Evolutionary conservation across 192 early-diverging fungal species (phyloP), one percentile per base, ranked within the genome.

Genomic region (Entophlyctis helioformis): DNA sequence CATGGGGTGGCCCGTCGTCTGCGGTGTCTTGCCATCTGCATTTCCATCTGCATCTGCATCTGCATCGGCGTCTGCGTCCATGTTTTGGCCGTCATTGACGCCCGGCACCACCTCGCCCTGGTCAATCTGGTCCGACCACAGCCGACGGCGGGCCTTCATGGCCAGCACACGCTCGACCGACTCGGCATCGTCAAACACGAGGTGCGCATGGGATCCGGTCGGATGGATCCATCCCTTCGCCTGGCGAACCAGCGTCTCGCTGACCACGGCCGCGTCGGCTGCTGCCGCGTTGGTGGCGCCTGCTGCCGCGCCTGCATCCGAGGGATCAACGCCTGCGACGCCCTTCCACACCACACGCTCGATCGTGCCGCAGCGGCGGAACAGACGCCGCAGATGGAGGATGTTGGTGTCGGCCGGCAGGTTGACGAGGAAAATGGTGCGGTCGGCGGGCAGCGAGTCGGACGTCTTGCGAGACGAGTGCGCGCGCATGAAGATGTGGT

Each of bases 181-280:
- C 9, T 80, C 78, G 16, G 63, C 63, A 27, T 83, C 77, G 36
- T 68, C 43, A 60, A 96, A 78, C 11, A 63, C 55, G 0, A 73
- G 48, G 54, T 66, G 61, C 16, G 57, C 53, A 15, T 27, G 11
- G n/a, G 35, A 27, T 9, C 62, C 55, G 7, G 35, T 31, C 12
- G 33, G 23, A 20, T 39, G 52, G 24, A 54, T n/a, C n/a, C n/a
- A n/a, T n/a, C n/a, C n/a, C n/a, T n/a, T n/a, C n/a, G n/a, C n/a
- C n/a, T n/a, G n/a, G n/a, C n/a, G n/a, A 26, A 44, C 19, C 12
- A 18, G 9, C 13, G 23, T 31, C 29, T 40, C 19, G 39, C 39
- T 22, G 39, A n/a, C 23, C 10, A 15, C 10, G 18, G 16, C 27
- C 7, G 19, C 22, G 6, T 13, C 27, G 24, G 1, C 43, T 7